Evolutionary conservation across 2,329 filamentous ascomycete genomes (phyloP), one percentile per base, ranked within the genome.

Genomic region (Paramyrothecium roridum): DNA sequence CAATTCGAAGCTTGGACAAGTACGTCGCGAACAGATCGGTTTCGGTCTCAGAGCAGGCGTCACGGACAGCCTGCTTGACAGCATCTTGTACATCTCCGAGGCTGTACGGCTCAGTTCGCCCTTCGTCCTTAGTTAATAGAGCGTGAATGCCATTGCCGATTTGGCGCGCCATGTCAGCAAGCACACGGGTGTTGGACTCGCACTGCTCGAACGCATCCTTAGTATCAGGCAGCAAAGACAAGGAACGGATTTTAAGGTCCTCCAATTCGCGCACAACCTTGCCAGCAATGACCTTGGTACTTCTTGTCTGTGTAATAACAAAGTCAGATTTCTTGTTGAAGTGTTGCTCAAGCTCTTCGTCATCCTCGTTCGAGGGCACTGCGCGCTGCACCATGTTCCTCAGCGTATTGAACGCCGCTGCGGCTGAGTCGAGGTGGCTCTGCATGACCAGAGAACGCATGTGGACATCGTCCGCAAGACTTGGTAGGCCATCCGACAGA

Each of bases 371-470:
- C 1, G 61, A 47, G 1, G 83, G 78, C 6, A 93, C 70, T 49
- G 85, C 84, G 12, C 82, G 80, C 67, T 91, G 84, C 1, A 95
- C 81, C 75, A 93, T 82, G 49, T 74, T 74, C 63, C 83, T 87
- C 21, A 85, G 72, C 12, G 87, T 81, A 43, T 81, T 77, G 56
- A 95, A 81, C 1, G 86, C 82, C 10, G 84, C 79, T 8, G 90
- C 89, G 1, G 89, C 84, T 56, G 86, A 91, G 57, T 96, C 93
- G 17, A 96, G 81, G 61, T 93, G 87, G 65, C 86, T 91, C 68
- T 96, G 91, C 73, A 92, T 86, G 59, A 93, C 76, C 49, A 86
- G 70, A 3, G 89, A 84, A 60, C 85, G 85, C 87, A 93, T 93
- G 64, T 92, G 85, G 34, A 93, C 75, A 63, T 92, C 85, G 65